These are phyloP conservation scores for Arthrobotrys entomopaga DNA, from an alignment of 2,329 filamentous ascomycete species.

Conservation along the genomic window DNA sequence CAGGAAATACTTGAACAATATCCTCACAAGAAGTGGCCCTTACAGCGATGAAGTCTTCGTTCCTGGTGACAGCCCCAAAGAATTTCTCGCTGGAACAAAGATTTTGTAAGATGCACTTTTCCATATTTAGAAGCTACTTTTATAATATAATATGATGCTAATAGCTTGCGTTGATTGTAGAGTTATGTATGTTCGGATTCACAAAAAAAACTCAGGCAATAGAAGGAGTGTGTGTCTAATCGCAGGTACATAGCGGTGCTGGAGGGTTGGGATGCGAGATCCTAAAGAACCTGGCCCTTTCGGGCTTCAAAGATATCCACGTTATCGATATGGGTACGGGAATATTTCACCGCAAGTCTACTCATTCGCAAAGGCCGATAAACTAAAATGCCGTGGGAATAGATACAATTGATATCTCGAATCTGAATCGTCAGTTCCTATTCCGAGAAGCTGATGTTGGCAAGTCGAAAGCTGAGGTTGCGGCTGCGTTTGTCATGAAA, in stretches of 20 bases:
- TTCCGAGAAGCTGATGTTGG: conserved; percentile 93
- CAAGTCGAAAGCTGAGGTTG: conserved; percentile 91
- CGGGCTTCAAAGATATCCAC: conserved; percentile 95
- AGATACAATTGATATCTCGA: conserved; percentile 99
- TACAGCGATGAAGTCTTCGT: conserved; percentile 76
- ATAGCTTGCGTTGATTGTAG: conserved; percentile 53
- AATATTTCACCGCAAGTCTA: background rate
- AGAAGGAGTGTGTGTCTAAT: conserved; percentile 16
- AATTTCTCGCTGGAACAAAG: conserved; percentile 75
- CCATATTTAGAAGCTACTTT: conserved; percentile 10
- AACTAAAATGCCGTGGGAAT: conserved; percentile 18
- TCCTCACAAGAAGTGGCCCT: conserved; percentile 80
- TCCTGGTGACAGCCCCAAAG: conserved; percentile 66
- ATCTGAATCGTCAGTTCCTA: conserved; percentile 96
- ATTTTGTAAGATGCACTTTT: conserved; percentile 71
- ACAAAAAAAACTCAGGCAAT: conserved; percentile 8
- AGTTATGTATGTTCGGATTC: conserved; percentile 60
- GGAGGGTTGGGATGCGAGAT: conserved; percentile 96
- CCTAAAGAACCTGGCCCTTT: conserved; percentile 92
- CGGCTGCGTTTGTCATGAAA: conserved; percentile 87
- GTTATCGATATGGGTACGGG: conserved; percentile 96
- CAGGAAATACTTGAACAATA: conserved; percentile 85
- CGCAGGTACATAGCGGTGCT: conserved; percentile 74
- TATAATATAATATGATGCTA: conserved; percentile 5
- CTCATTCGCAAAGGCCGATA: conserved; percentile 9